Evolutionary conservation across 2,329 filamentous ascomycete genomes (phyloP), one percentile per base, ranked within the genome.

Genomic region (Penicillium nordicum): DNA sequence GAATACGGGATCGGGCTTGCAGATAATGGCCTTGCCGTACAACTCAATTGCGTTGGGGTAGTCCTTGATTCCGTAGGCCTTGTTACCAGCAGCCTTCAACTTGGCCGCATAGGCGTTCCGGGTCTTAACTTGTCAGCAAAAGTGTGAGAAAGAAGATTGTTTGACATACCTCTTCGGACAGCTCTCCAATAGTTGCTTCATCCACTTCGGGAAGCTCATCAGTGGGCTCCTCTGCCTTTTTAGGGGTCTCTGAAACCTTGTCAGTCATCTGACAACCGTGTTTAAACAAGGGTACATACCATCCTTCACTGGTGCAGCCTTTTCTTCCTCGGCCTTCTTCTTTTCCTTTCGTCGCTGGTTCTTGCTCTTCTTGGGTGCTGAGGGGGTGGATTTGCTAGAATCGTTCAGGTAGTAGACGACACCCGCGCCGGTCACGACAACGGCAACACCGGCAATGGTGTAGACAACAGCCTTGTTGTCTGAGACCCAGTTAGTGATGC

Each of bases 401-500:
- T 88, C 76, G 53, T 80, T 78, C 65, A 96, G 81, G 76, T 97
- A 97, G 81, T 97, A 99, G 71, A 96, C 88, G 42, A 90, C 90
- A 66, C 94, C 93, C 34, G 92, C 93, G 59, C 90, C 90, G 14
- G 91, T 94, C 55, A 96, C 89, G 42, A 97, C 91, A 46, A 96
- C 84, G 52, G 93, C 93, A 58, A 96, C 89, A 69, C 94, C 94
- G 54, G 93, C 94, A 77, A 97, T 90, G 65, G 94, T 97, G 78
- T 97, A 99, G 61, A 96, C 92, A 53, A 93, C 84, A 46, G 90
- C 89, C 80, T 97, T 97, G 79, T 99, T 92, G 74, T 97, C 93
- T 2, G 92, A 90, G 14, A 89, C 92, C 93, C 94, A 99, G 71
- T 81, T 87, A 64, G 92, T 88, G 77, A 97, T 80, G 69, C 92